Conservation (phyloP, 148 eudicot genomes). For the Oxyria digyna region DNA sequence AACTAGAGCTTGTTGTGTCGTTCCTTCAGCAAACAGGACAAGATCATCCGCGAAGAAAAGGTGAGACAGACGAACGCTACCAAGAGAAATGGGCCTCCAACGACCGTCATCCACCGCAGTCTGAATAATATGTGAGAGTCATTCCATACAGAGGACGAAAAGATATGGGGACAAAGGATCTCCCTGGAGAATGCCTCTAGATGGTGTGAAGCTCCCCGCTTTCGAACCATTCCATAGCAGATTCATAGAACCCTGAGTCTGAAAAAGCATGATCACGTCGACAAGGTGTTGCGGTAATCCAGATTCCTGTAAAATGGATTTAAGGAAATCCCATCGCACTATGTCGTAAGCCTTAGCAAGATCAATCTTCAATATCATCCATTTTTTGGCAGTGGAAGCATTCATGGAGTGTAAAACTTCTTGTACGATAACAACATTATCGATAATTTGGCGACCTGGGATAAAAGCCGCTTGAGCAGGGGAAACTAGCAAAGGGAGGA, state of each 20-base stretch:
- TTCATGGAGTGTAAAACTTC: too few relatives aligned
- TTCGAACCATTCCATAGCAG: background rate
- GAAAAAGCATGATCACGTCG: background rate
- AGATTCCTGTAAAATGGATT: background rate
- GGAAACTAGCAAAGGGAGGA: background rate
- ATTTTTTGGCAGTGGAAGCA: background rate
- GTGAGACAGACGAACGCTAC: too few relatives aligned
- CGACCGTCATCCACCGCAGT: too few relatives aligned
- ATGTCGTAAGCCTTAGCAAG: background rate
- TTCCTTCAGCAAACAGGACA: too few relatives aligned
- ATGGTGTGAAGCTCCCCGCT: background rate
- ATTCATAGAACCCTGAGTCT: background rate
- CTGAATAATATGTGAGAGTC: background rate
- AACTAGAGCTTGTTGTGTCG: too few relatives aligned
- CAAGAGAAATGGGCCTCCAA: too few relatives aligned
- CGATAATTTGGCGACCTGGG: too few relatives aligned
- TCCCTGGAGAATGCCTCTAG: background rate
- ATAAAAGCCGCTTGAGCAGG: too few relatives aligned
- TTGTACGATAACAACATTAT: too few relatives aligned
- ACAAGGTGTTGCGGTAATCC: background rate
- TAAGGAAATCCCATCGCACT: background rate
- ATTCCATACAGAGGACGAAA: too few relatives aligned
- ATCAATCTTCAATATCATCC: background rate
- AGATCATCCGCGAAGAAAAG: too few relatives aligned
- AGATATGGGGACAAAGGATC: background rate